Evolutionary conservation across 768 basidiomycete species (phyloP), one percentile per base, ranked within the genome.

Genomic region (Amanita rimosa): DNA sequence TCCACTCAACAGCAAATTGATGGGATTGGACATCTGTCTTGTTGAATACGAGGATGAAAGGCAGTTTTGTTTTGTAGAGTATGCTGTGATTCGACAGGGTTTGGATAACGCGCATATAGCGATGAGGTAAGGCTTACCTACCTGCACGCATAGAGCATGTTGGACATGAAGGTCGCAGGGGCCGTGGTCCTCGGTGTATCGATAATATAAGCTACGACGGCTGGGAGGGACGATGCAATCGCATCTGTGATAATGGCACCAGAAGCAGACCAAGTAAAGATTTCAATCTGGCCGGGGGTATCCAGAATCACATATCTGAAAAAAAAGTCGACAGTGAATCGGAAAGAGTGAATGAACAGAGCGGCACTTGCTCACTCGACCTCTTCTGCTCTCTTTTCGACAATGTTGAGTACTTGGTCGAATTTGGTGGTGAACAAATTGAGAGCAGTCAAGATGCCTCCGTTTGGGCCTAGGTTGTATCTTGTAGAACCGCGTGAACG

Each of bases 131-230:
- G 4, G 14, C 48, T 76, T 53, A 24, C 5, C 5, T 50, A 86
- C 87, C 89, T 92, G 74, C 96, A 99, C 1, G 96, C 96, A 59
- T 98, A 99, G 37, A 99, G 75, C 96, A 99, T 99, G 66, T 99
- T 99, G 16, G 85, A 89, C 96, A 98, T 99, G 66, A 99, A 99
- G 3, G 96, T 99, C 13, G 95, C 92, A 0, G 96, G 96, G 0
- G 90, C 82, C 0, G 85, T 85, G 16, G 91, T 92, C 53, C 96
- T 75, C 17, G 96, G 96, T 3, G 96, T 99, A 64, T 99, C 96
- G 56, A 99, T 91, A 52, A 99, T 78, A 60, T 98, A 99, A 13
- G 96, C 96, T 31, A 99, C 82, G 29, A 95, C 90, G 1, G 96
- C 85, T 4, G 96, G 96, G 50, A 98, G 70, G 0, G 93, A 80